Base-by-base conservation (phyloP, 139 green algal genomes). In the Coelastrella sp. region DNA sequence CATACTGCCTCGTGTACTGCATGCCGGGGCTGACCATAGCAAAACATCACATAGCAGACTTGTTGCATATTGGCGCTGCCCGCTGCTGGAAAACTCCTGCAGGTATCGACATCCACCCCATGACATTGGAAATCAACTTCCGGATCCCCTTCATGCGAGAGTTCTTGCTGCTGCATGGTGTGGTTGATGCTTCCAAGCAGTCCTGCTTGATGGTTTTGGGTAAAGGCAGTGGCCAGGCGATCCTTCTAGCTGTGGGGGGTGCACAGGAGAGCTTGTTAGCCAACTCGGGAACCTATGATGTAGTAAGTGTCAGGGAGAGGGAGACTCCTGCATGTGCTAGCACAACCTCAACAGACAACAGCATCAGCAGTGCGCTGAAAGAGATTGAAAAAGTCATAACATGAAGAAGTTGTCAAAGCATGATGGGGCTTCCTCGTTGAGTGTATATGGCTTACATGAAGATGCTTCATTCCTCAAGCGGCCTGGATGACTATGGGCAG, bases 71-170 rank as follows among this genome's bases (percentile, higher is more conserved):
- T n/a, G n/a, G n/a, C n/a, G n/a, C n/a, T n/a, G n/a, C n/a, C 41
- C 41, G 63, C 30, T 72, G 27, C 63, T 72, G 63, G 15, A 27
- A 32, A 9, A 27, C 27, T 23, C n/a, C 11, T 45, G 15, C 88
- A 89, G 85, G 88, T 75, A 88, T 92, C 0, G 82, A 86, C 30
- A 50, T 92, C 13, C 87, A 88, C 48, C 81, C 86, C 50, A 74
- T 91, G 79, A 83, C 86, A 9, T 79, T 90, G 4, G 87, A 90
- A 45, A 62, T 84, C 37, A 87, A 90, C 87, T 90, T 90, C 83
- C 66, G 38, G 11, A 30, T 84, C 5, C 87, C 87, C 50, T 85
- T 90, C 48, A 60, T 88, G 53, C 83, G 87, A 2, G 87, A 90
- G 69, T 85, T 88, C 48, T 60, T 84, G 35, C 83, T 88, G 40